These are phyloP conservation scores for Mucor piriformis DNA, from an alignment of 371 early-diverging fungal species.

Conservation along the genomic window DNA sequence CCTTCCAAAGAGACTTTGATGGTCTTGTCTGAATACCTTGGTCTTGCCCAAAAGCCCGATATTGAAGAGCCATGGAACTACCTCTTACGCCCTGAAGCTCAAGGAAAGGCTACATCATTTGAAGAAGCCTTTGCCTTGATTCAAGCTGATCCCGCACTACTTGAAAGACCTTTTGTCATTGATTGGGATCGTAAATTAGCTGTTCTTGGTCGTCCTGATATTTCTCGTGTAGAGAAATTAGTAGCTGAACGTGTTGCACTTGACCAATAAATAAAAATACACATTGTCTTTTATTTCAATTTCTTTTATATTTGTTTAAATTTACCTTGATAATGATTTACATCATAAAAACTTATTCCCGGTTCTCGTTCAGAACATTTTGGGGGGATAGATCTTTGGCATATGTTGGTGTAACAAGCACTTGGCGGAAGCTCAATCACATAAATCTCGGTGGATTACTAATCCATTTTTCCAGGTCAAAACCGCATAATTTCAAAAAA, in stretches of 20 bases:
- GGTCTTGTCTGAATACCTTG: constrained; percentile 35
- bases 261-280: background rate
- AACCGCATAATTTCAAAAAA: too few species aligned
- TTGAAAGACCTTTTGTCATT: constrained; percentile 54
- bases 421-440: background rate
- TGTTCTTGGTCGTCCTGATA: constrained; percentile 49
- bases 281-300: background rate
- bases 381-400: background rate
- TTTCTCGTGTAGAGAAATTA: constrained; percentile 32
- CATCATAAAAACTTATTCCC: too few species aligned
- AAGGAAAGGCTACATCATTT: constrained; percentile 23
- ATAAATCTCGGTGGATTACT: constrained; percentile 6
- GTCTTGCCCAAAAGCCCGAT: constrained; percentile 17
- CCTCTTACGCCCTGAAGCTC: constrained; percentile 38
- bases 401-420: background rate
- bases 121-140: constrained; percentile 38
- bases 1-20: constrained; percentile 31
- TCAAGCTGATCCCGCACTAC: constrained; percentile 32
- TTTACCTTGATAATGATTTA: background rate
- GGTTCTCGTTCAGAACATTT: background rate
- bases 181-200: constrained; percentile 52
- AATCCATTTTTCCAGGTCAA: constrained; percentile 20
- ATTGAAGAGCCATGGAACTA: constrained; percentile 25
- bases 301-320: background rate
- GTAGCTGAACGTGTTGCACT: constrained; percentile 12